Base-by-base conservation (phyloP, 495 filamentous ascomycete genomes). In the Sphaerosporella brunnea region DNA sequence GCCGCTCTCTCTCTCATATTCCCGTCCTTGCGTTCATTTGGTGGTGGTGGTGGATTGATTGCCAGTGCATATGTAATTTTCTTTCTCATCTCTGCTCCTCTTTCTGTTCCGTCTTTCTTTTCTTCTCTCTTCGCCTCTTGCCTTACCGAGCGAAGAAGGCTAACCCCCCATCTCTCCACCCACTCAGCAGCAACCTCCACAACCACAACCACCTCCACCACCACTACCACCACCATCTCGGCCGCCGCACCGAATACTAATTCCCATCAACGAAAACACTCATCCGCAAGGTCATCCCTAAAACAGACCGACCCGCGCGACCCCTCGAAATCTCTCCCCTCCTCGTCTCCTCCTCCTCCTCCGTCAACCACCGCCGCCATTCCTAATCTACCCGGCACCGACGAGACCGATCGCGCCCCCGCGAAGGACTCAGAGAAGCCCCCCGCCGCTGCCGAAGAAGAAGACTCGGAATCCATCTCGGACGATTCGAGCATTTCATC, bases 391-490 rank as follows among this genome's bases (percentile, higher is more conserved):
- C 20, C 45, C 45, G 35, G 8, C 21, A 5, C 37, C 13, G 23
- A 8, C 34, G 13, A 48, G 21, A 7, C 15, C 45, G 21, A 39
- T 23, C 45, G 21, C 45, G 43, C 19, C 8, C 10, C 20, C 10
- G 16, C 8, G 9, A 19, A 46, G 32, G 19, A n/a, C 15, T 11
- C 13, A 23, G 35, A 37, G n/a, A 37, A 39, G 9, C 11, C 8
- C 18, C 23, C 7, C 45, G 36, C 8, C 44, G 23, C 34, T 2
- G 44, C n/a, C 13, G n/a, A 35, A n/a, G 8, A 48, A 16, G 45
- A 48, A 13, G 45, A 48, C 15, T 48, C 45, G 2, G 45, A 48
- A 48, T 48, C 45, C 20, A 48, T 48, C 19, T 48, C 45, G 16
- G 45, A 37, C 15, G 32, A 16, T 18, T 48, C 45, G 20, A 39